phyloP scores from a whole-genome alignment of 768 basidiomycete genomes.

The Calocybe gangraenosa region DNA sequence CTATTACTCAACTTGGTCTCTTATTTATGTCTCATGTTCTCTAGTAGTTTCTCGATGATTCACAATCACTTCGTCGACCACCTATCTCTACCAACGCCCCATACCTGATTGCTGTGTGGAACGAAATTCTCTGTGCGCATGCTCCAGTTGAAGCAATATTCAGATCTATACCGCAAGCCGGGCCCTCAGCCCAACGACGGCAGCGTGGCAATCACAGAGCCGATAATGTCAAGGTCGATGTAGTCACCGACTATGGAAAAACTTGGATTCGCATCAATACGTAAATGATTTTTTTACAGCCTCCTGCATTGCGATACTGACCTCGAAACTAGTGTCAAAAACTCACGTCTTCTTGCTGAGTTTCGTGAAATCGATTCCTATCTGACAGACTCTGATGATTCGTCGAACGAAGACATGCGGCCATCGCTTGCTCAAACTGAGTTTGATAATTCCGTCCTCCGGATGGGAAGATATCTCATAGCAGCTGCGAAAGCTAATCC shows the following conservation, averaged over 20 bases:
- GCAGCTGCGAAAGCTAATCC: slow-evolving; percentile 60
- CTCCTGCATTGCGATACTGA: not conserved
- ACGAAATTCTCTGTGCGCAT: slow-evolving; percentile 62
- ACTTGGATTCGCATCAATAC: slow-evolving; percentile 87
- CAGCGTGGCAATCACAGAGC: slow-evolving; percentile 21
- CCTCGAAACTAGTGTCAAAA: slow-evolving; percentile 57
- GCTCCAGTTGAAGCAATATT: slow-evolving; percentile 56
- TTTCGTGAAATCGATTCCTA: slow-evolving; percentile 86
- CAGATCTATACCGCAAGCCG: slow-evolving; percentile 39
- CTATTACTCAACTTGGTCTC: not conserved
- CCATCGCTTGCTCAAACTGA: slow-evolving; percentile 44
- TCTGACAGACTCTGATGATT: slow-evolving; percentile 53
- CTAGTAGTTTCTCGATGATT: slow-evolving; percentile 62
- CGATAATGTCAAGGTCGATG: slow-evolving; percentile 67
- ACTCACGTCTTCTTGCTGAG: slow-evolving; percentile 71
- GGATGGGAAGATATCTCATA: slow-evolving; percentile 65
- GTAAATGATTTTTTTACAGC: slow-evolving; percentile 39
- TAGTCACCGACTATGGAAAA: slow-evolving; percentile 70
- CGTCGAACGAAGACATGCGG: slow-evolving; percentile 46
- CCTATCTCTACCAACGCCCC: slow-evolving; percentile 73
- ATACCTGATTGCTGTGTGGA: slow-evolving; percentile 79
- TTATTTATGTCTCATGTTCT: slow-evolving; percentile 16
- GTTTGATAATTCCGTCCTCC: slow-evolving; percentile 71
- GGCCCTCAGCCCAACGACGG: slow-evolving; percentile 11
- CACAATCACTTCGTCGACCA: slow-evolving; percentile 39